These are phyloP conservation scores for Rhodomyrtus tomentosa DNA, from an alignment of 345 rosid genomes.

Conservation along the genomic window DNA sequence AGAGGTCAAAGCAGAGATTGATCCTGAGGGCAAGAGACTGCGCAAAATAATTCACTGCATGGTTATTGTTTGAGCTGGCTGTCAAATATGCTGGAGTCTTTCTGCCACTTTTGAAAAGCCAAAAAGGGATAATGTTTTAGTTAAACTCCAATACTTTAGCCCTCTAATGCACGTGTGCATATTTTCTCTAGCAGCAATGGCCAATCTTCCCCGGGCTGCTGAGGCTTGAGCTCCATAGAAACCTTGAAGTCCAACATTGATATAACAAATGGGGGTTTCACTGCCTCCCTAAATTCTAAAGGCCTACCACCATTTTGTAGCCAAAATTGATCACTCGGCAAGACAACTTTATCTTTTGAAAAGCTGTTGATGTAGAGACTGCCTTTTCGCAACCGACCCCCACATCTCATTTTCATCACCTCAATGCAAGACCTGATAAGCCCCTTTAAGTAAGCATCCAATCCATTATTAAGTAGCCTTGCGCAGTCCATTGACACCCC, in stretches of 20 bases:
- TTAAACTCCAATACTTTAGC: constrained; percentile 4
- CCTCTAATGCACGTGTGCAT: constrained; percentile 5
- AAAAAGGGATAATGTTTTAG: neutral
- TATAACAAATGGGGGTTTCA: neutral
- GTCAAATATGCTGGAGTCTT: neutral
- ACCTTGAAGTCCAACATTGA: constrained; percentile 19
- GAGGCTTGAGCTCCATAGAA: constrained; percentile 37
- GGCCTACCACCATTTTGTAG: constrained; percentile 3
- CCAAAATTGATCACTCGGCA: constrained; percentile 12
- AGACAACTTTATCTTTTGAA: neutral
- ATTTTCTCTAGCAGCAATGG: constrained; percentile 38
- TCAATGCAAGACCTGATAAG: constrained; percentile 34
- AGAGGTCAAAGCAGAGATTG: neutral
- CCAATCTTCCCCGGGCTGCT: constrained; percentile 41
- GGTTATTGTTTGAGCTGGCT: neutral
- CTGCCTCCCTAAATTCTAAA: neutral
- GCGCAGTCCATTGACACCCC: constrained; percentile 32
- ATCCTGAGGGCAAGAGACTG: constrained; percentile 2
- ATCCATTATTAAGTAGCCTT: constrained; percentile 18
- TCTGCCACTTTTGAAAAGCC: constrained; percentile 1
- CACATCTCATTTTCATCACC: constrained; percentile 11
- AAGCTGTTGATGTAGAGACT: constrained; percentile 5
- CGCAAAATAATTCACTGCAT: neutral
- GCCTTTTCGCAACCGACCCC: constrained; percentile 5
- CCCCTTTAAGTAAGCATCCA: constrained; percentile 29